Evolutionary conservation across 495 filamentous ascomycete species (phyloP), one percentile per base, ranked within the genome.

Genomic region (Hypoxylon cercidicola): DNA sequence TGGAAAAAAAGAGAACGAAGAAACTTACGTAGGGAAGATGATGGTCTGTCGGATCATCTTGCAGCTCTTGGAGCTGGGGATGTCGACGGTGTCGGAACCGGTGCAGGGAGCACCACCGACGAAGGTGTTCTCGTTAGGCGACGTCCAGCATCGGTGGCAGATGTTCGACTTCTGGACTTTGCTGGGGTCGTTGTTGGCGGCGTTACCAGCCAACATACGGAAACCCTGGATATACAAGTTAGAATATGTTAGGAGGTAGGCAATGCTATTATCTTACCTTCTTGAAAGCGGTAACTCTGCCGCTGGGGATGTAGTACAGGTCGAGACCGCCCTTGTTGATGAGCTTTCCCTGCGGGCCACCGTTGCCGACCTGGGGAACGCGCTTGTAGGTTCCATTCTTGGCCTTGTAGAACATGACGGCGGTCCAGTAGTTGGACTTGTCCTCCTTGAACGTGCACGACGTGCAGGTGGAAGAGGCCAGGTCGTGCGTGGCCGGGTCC

Each of bases 351-450:
- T 85, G 81, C 11, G 82, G 81, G 28, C 81, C 81, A 43, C 78
- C 80, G 75, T 85, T 85, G 59, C 87, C 88, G 60, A 81, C 80
- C 69, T 89, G 87, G 18, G 82, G 79, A 30, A 92, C 89, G 51
- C 82, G 81, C 62, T 85, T 82, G 79, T 91, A 93, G 40, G 82
- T 84, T 15, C 89, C 89, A 70, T 93, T 93, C 76, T 86, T 79
- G 25, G 83, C 82, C 66, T 86, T 75, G 75, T 85, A 91, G 76
- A 88, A 92, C 58, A 93, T 81, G 69, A 80, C 78, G 16, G 90
- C 88, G 34, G 86, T 87, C 91, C 91, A 93, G 80, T 94, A 93
- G 78, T 90, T 92, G 73, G 86, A 90, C 72, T 88, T 81, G 74
- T 94, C 91, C 64, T 86, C 76, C 50, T 80, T 84, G 65, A 91